These are phyloP conservation scores for Paramecium tetraurelia DNA, from an alignment of 73 alveolate species.

Conservation along the genomic window DNA sequence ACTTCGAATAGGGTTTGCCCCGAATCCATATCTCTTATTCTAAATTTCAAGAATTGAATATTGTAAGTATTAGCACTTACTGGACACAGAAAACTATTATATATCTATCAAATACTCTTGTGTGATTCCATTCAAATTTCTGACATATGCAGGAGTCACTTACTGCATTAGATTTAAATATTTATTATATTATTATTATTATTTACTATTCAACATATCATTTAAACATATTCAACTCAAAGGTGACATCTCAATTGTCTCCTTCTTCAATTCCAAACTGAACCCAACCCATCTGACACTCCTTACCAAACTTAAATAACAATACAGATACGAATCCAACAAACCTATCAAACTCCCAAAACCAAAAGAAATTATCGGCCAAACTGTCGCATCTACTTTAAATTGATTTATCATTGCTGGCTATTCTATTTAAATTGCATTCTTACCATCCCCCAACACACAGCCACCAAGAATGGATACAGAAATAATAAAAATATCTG, in stretches of 20 bases:
- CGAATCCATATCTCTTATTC: constrained; percentile 76
- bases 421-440: neutral
- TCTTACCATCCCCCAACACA: constrained; percentile 45
- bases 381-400: neutral
- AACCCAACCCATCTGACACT: neutral
- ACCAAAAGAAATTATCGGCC: neutral
- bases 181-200: neutral
- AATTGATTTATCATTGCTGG: neutral
- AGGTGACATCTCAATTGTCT: neutral
- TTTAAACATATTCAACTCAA: neutral
- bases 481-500: neutral
- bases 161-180: neutral
- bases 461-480: neutral
- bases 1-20: constrained; percentile 77
- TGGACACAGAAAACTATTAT: constrained; percentile 71
- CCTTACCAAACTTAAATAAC: constrained; percentile 22
- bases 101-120: neutral
- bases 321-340: neutral
- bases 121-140: constrained; percentile 10
- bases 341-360: neutral
- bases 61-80: constrained; percentile 73
- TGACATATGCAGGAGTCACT: constrained; percentile 17
- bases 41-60: constrained; percentile 73
- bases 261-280: neutral
- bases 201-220: neutral